Evolutionary conservation across 768 basidiomycete genomes (phyloP), one percentile per base, ranked within the genome.

Genomic region (Kwoniella bestiolae): DNA sequence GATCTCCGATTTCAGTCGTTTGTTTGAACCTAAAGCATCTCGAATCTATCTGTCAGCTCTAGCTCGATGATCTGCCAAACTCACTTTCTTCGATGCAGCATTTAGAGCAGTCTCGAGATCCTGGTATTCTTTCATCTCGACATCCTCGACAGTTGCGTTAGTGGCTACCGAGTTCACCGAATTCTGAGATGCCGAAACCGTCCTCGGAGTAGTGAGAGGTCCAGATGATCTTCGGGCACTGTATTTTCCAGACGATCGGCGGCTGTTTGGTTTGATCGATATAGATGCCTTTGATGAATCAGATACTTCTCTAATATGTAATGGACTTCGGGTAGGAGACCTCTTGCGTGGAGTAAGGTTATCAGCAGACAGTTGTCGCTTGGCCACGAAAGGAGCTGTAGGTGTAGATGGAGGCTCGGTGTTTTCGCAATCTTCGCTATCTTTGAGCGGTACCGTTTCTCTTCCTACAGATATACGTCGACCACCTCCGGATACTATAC

Each of bases 1-100:
- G 1, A 88, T 79, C 68, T 92, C 91, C 18, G 88, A 79, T 75
- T 86, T 89, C 68, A 94, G 88, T 29, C 88, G 86, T 81, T 92
- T 93, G 62, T 92, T 83, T 16, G 86, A 85, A 41, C 87, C 86
- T 41, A 87, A 85, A 5, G 90, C 89, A 9, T 85, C 87, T 59
- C 89, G 89, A 65, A 92, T 83, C 92, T 93, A 67, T 52, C 31
- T 0, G 58, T 50, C 28, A 65, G 68, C 59, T 41, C 18, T n/a
- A 29, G 5, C 3, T 16, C n/a, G 14, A 21, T 23, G 9, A 5
- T 25, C 25, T 11, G 14, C 11, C 0, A 0, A 6, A 46, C 70
- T 56, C 51, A 67, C 68, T 47, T 59, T 68, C 45, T 69, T 59
- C 3, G 50, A 44, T 2, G 65, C 56, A 9, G 58, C 50, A 5